Conservation (phyloP, 495 filamentous ascomycete genomes). For the Trichoderma orchidacearum region DNA sequence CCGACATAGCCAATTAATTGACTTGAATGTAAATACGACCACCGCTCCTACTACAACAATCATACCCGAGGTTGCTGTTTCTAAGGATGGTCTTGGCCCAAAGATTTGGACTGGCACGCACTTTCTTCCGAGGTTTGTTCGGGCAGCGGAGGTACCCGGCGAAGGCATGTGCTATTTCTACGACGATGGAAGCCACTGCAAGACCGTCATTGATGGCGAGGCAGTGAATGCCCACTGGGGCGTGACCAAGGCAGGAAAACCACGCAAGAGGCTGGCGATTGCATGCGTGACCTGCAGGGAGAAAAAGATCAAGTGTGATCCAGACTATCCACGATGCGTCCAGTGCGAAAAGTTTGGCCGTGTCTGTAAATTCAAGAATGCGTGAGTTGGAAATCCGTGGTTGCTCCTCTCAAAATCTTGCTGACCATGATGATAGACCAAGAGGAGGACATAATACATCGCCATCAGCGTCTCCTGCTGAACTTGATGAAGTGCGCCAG, state of each 20-base stretch:
- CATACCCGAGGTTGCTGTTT: constrained; percentile 24
- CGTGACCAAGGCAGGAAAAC: constrained; percentile 83
- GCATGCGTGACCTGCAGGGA: constrained; percentile 84
- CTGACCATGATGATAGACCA: constrained; percentile 23
- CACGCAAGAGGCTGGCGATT: constrained; percentile 75
- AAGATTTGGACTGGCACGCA: constrained; percentile 50
- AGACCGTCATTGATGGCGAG: constrained; percentile 72
- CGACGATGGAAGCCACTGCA: constrained; percentile 73
- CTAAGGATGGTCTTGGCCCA: constrained; percentile 41
- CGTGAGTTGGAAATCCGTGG: constrained; percentile 42
- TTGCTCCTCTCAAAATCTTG: background rate
- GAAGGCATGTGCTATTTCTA: constrained; percentile 80
- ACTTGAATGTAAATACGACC: constrained; percentile 15
- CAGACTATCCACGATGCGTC: constrained; percentile 68
- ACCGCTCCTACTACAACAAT: constrained; percentile 24
- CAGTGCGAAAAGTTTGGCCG: constrained; percentile 84
- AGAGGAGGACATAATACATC: constrained; percentile 41
- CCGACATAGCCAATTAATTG: constrained; percentile 10
- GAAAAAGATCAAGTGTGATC: constrained; percentile 96
- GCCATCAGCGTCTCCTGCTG: constrained; percentile 33
- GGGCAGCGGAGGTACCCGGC: constrained; percentile 50
- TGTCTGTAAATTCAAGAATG: constrained; percentile 74
- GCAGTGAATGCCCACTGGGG: constrained; percentile 86
- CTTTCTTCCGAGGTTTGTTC: constrained; percentile 44
- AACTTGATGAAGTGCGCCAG: constrained; percentile 29